Evolutionary conservation across 768 basidiomycete genomes (phyloP).

Genomic region (Macrolepiota dolichaula): DNA sequence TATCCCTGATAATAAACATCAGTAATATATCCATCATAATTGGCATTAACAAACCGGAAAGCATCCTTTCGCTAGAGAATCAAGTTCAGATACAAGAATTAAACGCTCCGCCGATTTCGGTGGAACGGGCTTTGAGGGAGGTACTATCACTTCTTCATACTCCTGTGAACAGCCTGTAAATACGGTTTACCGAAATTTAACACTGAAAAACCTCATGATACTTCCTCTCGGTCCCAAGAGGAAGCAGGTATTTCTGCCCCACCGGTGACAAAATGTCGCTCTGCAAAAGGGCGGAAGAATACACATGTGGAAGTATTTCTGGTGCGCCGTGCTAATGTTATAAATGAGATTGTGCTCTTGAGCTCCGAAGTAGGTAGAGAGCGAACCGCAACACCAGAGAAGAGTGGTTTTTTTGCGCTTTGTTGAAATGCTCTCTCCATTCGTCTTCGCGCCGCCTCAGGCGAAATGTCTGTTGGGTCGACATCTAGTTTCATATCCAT

Average conservation of each 20-base stretch:
- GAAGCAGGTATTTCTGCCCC: constrained; percentile 79
- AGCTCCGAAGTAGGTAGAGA: neutral
- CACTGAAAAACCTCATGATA: constrained; percentile 55
- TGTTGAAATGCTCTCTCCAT: constrained; percentile 58
- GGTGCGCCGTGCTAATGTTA: constrained; percentile 42
- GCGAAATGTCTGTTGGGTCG: neutral
- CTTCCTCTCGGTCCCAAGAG: constrained; percentile 73
- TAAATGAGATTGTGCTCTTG: neutral
- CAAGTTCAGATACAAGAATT: constrained; percentile 69
- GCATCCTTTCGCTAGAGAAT: constrained; percentile 72
- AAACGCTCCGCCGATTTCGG: constrained; percentile 68
- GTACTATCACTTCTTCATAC: constrained; percentile 87
- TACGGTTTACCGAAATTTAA: neutral
- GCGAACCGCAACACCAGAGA: constrained; percentile 43
- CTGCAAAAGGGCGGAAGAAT: constrained; percentile 63
- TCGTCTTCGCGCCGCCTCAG: constrained; percentile 48
- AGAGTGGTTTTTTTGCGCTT: constrained; percentile 67
- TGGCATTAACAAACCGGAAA: constrained; percentile 60
- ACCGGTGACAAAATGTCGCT: constrained; percentile 67
- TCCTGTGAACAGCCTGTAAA: constrained; percentile 41
- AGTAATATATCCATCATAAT: neutral
- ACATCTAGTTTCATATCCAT: neutral
- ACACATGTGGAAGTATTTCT: constrained; percentile 84
- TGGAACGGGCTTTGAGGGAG: constrained; percentile 78
- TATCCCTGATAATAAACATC: constrained; percentile 60